Evolutionary conservation across 768 basidiomycete genomes (phyloP), one percentile per base, ranked within the genome.

Genomic region (Termitomyces sp.): DNA sequence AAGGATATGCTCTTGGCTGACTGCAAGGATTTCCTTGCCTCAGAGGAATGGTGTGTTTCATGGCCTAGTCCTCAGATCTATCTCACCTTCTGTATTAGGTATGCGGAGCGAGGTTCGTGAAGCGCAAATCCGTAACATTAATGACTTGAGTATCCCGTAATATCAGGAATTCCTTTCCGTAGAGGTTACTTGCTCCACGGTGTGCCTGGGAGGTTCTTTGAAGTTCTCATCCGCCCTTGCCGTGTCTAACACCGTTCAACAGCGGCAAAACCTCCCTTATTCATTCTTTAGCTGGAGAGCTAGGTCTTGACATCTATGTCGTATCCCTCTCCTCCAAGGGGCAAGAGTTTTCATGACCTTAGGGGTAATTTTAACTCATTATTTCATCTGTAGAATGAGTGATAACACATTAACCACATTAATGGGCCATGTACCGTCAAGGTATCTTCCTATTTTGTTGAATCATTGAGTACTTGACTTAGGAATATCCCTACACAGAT

Each of bases 1-100:
- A 92, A 92, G 66, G 92, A 94, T 68, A 94, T 94, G 90, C 83
- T 93, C 58, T 75, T 93, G 24, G 82, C 86, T 10, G 92, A 94
- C 70, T 92, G 91, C 77, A 90, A 82, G 65, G 90, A 92, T 67
- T 92, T 92, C 73, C 71, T 92, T 66, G 78, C 80, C 51, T 92
- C 91, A 18, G 91, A 93, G 66, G 88, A 92, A 60, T 92, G 90
- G 90, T 90, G 69, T 64, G 88, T 78, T 46, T 36, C 16, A 9
- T 13, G 9, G 50, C 38, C 36, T 26, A 14, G 48, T n/a, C 12
- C 30, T 54, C 4, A 58, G 36, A 58, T 65, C 53, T 18, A 57
- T 56, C 50, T 53, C 57, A 64, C 65, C 53, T 64, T 58, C 56
- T 60, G 51, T 54, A 50, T 56, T 66, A 92, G 91, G 91, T 94